These are phyloP conservation scores for Picea engelmannii DNA, from an alignment of 83 land plant species.

Conservation along the genomic window DNA sequence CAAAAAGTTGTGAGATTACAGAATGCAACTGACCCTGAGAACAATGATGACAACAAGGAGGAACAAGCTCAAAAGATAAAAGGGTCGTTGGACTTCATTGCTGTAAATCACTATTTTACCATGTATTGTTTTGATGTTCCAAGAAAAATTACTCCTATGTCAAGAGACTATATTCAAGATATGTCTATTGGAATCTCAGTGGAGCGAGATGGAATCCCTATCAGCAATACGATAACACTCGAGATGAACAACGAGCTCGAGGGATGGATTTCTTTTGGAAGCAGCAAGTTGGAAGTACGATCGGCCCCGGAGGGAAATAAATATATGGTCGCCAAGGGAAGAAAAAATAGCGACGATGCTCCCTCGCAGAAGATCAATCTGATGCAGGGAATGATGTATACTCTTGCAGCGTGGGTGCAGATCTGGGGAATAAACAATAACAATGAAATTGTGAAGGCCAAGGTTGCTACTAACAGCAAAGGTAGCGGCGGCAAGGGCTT, in stretches of 20 bases:
- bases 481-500: too few relatives aligned
- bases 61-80: slow-evolving; percentile 14
- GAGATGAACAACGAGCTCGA: too few relatives aligned
- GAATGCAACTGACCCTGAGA: too few relatives aligned
- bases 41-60: background rate
- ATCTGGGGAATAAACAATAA: slow-evolving; percentile 28
- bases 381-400: too few relatives aligned
- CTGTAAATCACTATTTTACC: slow-evolving; percentile 16
- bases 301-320: too few relatives aligned
- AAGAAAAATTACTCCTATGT: background rate
- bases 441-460: slow-evolving; percentile 26
- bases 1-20: too few relatives aligned
- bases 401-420: too few relatives aligned
- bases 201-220: background rate
- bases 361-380: too few relatives aligned
- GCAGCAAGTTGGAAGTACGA: too few relatives aligned
- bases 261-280: too few relatives aligned
- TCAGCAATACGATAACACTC: background rate
- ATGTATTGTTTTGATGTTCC: background rate
- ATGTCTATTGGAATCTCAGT: background rate
- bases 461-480: background rate
- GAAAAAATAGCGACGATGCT: too few relatives aligned
- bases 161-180: background rate
- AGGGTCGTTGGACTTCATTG: slow-evolving; percentile 36
- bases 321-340: too few relatives aligned